Evolutionary conservation across 169 alveolate genomes (phyloP).

Genomic region (Eimeria praecox): DNA sequence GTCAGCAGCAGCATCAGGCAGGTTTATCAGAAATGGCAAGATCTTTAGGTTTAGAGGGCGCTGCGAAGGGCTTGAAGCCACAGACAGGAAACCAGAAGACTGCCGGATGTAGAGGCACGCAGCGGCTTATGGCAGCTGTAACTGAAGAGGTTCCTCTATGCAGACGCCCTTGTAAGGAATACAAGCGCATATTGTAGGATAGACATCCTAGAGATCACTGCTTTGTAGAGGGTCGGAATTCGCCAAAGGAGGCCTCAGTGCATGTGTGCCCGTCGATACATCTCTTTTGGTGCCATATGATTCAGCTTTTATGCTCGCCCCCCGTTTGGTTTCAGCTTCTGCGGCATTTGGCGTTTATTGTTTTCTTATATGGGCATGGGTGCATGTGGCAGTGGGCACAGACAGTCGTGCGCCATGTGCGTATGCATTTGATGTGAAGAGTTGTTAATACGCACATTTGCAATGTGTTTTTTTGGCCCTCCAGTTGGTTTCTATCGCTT

Average conservation of each 20-base stretch:
- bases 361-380: background rate
- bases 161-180: slow-evolving; percentile 58
- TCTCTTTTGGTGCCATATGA: background rate
- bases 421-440: background rate
- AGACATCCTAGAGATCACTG: background rate
- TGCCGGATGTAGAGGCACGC: background rate
- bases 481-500: background rate
- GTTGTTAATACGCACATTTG: no score
- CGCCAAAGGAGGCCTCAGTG: background rate
- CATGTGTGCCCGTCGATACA: background rate
- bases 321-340: background rate
- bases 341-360: background rate
- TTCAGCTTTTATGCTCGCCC: no score
- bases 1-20: slow-evolving; percentile 34
- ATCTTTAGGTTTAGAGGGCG: background rate
- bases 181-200: background rate
- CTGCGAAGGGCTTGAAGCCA: background rate
- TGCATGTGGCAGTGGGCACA: background rate
- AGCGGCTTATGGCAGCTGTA: background rate
- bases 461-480: background rate
- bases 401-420: background rate
- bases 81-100: background rate
- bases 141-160: slow-evolving; percentile 40
- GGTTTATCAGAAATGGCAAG: background rate
- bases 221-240: background rate